These are phyloP conservation scores for Tulasnella sp. DNA, from an alignment of 768 basidiomycete genomes.

Conservation along the genomic window DNA sequence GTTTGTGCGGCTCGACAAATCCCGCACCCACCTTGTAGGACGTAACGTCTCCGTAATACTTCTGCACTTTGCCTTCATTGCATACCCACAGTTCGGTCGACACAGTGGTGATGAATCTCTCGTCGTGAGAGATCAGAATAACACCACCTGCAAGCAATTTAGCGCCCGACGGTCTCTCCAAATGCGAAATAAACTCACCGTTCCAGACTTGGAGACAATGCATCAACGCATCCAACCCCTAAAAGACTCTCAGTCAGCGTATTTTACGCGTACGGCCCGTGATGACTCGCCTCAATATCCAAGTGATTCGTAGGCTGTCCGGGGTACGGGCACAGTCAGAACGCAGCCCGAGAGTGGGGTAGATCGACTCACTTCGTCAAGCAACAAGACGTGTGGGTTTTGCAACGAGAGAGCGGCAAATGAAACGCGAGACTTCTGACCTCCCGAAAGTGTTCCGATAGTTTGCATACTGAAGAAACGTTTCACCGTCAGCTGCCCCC, in stretches of 20 bases:
- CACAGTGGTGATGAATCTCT: slow-evolving; percentile 86
- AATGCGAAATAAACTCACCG: slow-evolving; percentile 20
- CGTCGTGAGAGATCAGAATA: slow-evolving; percentile 92
- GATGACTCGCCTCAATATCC: slow-evolving; percentile 71
- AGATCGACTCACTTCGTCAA: slow-evolving; percentile 71
- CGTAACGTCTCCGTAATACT: slow-evolving; percentile 85
- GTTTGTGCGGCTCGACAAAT: slow-evolving; percentile 9
- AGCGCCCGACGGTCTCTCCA: slow-evolving; percentile 32
- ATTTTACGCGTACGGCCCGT: not conserved
- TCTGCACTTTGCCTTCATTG: slow-evolving; percentile 66
- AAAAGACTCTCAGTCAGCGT: slow-evolving; percentile 3
- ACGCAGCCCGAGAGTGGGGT: not conserved
- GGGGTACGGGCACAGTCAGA: not conserved
- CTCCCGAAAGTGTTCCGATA: slow-evolving; percentile 88
- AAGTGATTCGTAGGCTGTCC: slow-evolving; percentile 84
- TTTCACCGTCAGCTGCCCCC: not conserved
- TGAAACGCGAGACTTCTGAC: slow-evolving; percentile 93
- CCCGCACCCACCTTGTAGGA: slow-evolving; percentile 65
- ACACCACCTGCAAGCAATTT: slow-evolving; percentile 73
- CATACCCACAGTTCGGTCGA: slow-evolving; percentile 94
- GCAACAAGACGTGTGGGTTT: slow-evolving; percentile 81
- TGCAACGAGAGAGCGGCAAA: slow-evolving; percentile 82
- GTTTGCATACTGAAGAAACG: slow-evolving; percentile 53
- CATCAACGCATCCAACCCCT: slow-evolving; percentile 93
- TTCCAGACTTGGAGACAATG: slow-evolving; percentile 43